Percentiles rank a stretch among this genome's conserved stretches.
These are phyloP conservation scores for Eleusine coracana DNA, from an alignment of 176 grass and related monocot species.

Conservation along the genomic window DNA sequence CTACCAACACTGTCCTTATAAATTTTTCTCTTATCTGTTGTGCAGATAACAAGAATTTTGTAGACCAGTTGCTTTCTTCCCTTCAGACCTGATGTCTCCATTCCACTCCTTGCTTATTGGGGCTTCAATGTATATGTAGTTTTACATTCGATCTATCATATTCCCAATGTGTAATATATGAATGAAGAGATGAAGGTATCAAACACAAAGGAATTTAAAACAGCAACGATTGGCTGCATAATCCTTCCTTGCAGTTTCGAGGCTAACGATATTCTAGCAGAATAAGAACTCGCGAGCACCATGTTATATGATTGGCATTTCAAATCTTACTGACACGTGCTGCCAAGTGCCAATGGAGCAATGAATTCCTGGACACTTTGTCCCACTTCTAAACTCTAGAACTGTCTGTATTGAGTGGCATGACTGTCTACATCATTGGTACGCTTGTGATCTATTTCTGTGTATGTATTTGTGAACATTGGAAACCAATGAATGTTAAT, in stretches of 20 bases:
- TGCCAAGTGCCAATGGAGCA: no score
- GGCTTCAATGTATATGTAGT: conserved; percentile 28
- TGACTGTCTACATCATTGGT: not conserved
- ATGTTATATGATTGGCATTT: not conserved
- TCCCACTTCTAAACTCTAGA: not conserved
- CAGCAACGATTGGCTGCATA: conserved; percentile 2
- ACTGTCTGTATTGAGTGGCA: not conserved
- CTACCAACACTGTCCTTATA: not conserved
- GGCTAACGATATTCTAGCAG: not conserved
- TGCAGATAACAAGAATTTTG: conserved; percentile 55
- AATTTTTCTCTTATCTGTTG: conserved; percentile 37
- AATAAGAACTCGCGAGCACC: not conserved
- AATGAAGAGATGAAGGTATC: conserved; percentile 20
- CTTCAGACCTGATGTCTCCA: conserved; percentile 38
- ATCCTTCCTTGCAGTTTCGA: conserved; percentile 38
- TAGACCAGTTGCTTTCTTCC: conserved; percentile 66
- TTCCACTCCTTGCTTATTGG: conserved; percentile 7
- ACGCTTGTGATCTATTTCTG: conserved; percentile 23
- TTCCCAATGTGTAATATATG: conserved; percentile 33
- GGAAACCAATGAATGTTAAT: not conserved
- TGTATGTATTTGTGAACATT: conserved; percentile 5
- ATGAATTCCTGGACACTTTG: no score
- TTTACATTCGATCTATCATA: not conserved
- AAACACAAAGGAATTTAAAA: conserved; percentile 4
- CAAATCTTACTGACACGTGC: conserved; percentile 13